These are phyloP conservation scores for Gentiana straminea DNA, from an alignment of 257 asterid genomes.

Conservation along the genomic window DNA sequence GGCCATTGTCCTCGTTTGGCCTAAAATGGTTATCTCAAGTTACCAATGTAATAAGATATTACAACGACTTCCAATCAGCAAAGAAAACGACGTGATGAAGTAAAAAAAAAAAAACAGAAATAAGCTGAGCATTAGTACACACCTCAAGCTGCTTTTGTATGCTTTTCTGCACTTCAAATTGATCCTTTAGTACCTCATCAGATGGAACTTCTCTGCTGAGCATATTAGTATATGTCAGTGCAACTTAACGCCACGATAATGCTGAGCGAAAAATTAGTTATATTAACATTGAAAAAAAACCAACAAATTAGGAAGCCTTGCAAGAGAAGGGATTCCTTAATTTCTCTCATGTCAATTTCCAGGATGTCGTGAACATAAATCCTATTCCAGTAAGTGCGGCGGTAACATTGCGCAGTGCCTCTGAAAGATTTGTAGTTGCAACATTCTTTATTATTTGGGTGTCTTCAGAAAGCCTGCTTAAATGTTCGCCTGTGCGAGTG, in stretches of 20 bases:
- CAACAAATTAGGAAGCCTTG: background rate
- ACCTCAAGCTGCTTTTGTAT: slow-evolving; percentile 87
- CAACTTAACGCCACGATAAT: no score
- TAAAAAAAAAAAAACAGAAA: background rate
- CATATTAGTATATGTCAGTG: background rate
- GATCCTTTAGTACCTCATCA: slow-evolving; percentile 49
- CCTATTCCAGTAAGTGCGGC: slow-evolving; percentile 75
- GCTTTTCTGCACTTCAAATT: slow-evolving; percentile 65
- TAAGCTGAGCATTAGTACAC: background rate
- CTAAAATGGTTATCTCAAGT: no score
- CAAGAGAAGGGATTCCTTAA: background rate
- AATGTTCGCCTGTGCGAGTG: slow-evolving; percentile 84
- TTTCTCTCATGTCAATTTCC: slow-evolving; percentile 39
- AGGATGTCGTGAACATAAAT: slow-evolving; percentile 75
- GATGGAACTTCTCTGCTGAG: slow-evolving; percentile 52
- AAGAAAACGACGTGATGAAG: background rate
- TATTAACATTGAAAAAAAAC: background rate
- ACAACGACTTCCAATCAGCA: background rate
- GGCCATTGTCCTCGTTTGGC: no score
- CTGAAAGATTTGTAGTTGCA: slow-evolving; percentile 85
- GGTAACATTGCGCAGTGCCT: slow-evolving; percentile 68
- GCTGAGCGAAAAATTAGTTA: no score
- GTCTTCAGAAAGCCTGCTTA: slow-evolving; percentile 89
- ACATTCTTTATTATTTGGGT: slow-evolving; percentile 84
- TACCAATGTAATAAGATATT: no score